Percentiles rank a stretch among this genome's conserved stretches.
Evolutionary conservation across 2,329 filamentous ascomycete species (phyloP).

Genomic region (Nigrograna mackinnonii): DNA sequence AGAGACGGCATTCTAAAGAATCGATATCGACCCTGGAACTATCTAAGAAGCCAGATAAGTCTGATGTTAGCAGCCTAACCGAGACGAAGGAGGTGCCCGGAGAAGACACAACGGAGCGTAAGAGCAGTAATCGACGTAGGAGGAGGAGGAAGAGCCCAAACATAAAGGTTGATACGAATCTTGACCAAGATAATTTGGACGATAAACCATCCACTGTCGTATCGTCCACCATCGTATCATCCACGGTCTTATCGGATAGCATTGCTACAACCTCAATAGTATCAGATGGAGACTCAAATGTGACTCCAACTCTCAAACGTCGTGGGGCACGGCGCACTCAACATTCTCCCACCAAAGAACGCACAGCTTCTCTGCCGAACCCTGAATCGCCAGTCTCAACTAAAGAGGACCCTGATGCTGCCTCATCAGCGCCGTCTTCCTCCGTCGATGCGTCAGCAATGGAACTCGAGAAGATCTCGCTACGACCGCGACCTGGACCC

Average conservation of each 20-base stretch:
- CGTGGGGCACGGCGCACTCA: conserved; percentile 41
- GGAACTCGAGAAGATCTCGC: conserved; percentile 33
- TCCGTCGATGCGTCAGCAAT: conserved; percentile 37
- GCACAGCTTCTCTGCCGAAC: conserved; percentile 32
- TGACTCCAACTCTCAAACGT: conserved; percentile 40
- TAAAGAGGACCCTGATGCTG: conserved; percentile 24
- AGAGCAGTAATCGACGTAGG: conserved; percentile 28
- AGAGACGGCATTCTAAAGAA: conserved; percentile 32
- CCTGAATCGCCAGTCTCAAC: conserved; percentile 14
- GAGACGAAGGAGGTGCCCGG: conserved; percentile 20
- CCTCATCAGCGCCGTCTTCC: conserved; percentile 36
- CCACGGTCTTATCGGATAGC: neutral
- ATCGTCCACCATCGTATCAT: conserved; percentile 10
- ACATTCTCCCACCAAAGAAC: conserved; percentile 46
- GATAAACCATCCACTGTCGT: conserved; percentile 23
- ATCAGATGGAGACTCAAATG: conserved; percentile 9
- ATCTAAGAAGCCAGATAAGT: conserved; percentile 24
- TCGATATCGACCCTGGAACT: conserved; percentile 31
- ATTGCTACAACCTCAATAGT: neutral
- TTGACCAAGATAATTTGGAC: conserved; percentile 12
- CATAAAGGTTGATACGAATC: conserved; percentile 23
- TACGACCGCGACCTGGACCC: conserved; percentile 38
- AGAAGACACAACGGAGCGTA: conserved; percentile 23
- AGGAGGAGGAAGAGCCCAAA: conserved; percentile 29
- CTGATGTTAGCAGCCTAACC: conserved; percentile 26